phyloP scores from a whole-genome alignment of 2,329 filamentous ascomycete species.

The Cercospora sp. region DNA sequence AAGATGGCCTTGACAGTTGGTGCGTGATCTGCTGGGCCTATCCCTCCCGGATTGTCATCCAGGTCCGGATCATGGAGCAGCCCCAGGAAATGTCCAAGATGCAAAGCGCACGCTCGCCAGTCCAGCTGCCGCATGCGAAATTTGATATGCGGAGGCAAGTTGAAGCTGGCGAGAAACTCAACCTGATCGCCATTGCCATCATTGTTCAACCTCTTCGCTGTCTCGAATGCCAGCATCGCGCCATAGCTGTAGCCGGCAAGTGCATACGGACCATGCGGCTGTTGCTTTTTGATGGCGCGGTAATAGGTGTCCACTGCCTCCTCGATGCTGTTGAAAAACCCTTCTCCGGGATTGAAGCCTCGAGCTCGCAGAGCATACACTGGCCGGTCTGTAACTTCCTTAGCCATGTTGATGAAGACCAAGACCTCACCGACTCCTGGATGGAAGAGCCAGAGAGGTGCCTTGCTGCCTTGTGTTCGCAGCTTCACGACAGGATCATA shows the following conservation, averaged over 20 bases:
- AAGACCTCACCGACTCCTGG: conserved; percentile 43
- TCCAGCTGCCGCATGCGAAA: conserved; percentile 43
- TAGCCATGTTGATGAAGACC: conserved; percentile 40
- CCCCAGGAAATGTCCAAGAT: conserved; percentile 46
- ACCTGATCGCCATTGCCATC: conserved; percentile 39
- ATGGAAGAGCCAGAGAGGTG: conserved; percentile 40
- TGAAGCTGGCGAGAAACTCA: conserved; percentile 47
- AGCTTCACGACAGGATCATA: conserved; percentile 39
- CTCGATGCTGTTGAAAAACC: conserved; percentile 42
- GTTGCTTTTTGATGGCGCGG: conserved; percentile 41
- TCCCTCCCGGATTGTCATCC: background rate
- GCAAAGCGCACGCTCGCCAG: conserved; percentile 44
- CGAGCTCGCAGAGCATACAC: conserved; percentile 50
- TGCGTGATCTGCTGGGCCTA: background rate
- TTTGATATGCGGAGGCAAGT: conserved; percentile 54
- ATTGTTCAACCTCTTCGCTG: conserved; percentile 45
- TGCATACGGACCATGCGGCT: conserved; percentile 54
- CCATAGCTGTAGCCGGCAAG: conserved; percentile 56
- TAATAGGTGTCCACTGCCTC: conserved; percentile 47
- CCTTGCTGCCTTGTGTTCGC: conserved; percentile 29
- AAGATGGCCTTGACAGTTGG: background rate
- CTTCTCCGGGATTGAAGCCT: conserved; percentile 45
- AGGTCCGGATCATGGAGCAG: conserved; percentile 37
- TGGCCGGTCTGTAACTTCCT: conserved; percentile 44
- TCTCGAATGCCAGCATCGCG: conserved; percentile 53